Evolutionary conservation across 306 rosid genomes (phyloP), one percentile per base, ranked within the genome.

Genomic region (Fragaria iinumae): DNA sequence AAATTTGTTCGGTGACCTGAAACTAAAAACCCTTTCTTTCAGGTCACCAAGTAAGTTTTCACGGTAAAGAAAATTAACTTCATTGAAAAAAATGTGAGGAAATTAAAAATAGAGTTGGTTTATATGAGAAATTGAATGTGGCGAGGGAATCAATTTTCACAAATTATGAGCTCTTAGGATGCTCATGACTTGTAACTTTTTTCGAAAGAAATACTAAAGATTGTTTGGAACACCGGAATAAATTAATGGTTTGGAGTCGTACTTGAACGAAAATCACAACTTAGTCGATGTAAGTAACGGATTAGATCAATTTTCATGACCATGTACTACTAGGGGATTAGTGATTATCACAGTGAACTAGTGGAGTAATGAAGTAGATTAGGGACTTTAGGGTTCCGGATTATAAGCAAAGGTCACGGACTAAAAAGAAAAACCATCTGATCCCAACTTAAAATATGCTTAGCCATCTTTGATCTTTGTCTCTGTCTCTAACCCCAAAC

Each of bases 381-480:
- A 43, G 69, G 64, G 34, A 43, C 47, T 44, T 62, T 39, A 11
- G 20, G 71, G 32, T 44, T 45, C 67, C 68, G 50, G 80, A 55
- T 84, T 60, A 76, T 69, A 86, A 79, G 76, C 81, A 79, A 84
- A 72, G 71, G 74, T 84, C 89, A 87, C 89, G 82, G 93, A 52
- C 74, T 69, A 67, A 79, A 80, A 76, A 81, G 71, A 55, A 53
- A 52, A 71, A 18, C 34, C 49, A 72, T n/a, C 20, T 38, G 38
- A 72, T 38, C 38, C 67, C 38, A 39, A 23, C 16, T 73, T 34
- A 57, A 69, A 65, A 25, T 20, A 39, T 39, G 79, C 77, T 75
- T 55, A 77, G 73, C 52, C 4, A 45, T 29, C 43, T 29, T 74
- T 44, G 69, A 72, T 79, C 82, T 27, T 64, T 36, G 78, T 79